Percentiles rank a stretch among this genome's conserved stretches.
These are phyloP conservation scores for Malus hybrid DNA, from an alignment of 331 rosid species.

Conservation along the genomic window DNA sequence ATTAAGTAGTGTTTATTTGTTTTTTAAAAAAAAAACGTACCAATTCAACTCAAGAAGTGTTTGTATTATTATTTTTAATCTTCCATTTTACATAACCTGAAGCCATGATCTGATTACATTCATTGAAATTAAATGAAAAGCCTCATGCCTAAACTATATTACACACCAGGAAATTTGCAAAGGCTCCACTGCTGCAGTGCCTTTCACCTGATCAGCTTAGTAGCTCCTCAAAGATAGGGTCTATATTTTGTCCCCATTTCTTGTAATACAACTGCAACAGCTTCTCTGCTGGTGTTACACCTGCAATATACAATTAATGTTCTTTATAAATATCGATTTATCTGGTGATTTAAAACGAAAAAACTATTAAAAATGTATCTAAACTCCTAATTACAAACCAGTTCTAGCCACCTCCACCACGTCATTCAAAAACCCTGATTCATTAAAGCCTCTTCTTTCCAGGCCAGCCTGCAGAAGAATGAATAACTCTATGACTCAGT, in stretches of 20 bases:
- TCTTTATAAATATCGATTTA: not conserved
- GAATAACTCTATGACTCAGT: conserved; percentile 1
- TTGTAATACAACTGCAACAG: conserved; percentile 71
- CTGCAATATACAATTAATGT: conserved; percentile 25
- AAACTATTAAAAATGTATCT: not conserved
- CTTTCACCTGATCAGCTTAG: conserved; percentile 39
- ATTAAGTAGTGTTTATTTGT: no score
- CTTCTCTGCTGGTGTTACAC: conserved; percentile 85
- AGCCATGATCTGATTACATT: conserved; percentile 4
- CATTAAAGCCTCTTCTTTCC: conserved; percentile 94
- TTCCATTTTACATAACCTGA: conserved; percentile 1
- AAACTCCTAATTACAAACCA: conserved; percentile 34
- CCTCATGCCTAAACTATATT: conserved; percentile 24
- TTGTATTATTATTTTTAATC: not conserved
- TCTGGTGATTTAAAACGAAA: no score
- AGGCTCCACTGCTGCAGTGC: conserved; percentile 2
- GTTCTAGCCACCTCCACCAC: conserved; percentile 81
- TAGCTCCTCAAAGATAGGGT: conserved; percentile 86
- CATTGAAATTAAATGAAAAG: conserved; percentile 13
- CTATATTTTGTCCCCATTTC: conserved; percentile 73
- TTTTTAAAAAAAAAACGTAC: not conserved
- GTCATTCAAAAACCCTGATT: conserved; percentile 75
- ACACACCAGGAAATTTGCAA: conserved; percentile 7
- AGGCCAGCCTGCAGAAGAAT: conserved; percentile 59
- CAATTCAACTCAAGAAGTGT: not conserved